These are phyloP conservation scores for Azolla pinnata DNA, from an alignment of 75 land plant species.

Conservation along the genomic window DNA sequence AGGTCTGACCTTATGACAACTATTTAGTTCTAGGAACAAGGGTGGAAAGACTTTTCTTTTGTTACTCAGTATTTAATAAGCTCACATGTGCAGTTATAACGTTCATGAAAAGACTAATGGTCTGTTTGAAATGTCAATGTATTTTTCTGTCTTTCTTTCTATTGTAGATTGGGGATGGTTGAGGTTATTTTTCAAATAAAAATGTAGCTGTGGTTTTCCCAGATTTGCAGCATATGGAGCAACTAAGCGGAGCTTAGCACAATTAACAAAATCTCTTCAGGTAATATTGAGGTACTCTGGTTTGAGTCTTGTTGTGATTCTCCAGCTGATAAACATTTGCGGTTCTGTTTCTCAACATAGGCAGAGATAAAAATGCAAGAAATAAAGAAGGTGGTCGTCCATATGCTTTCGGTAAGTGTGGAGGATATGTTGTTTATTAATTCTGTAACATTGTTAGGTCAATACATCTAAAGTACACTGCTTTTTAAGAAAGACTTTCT, in stretches of 20 bases:
- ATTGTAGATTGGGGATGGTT: too few species aligned
- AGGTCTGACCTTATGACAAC: conserved; percentile 39
- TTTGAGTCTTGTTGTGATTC: too few species aligned
- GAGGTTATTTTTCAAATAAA: conserved; percentile 5
- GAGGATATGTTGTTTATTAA: conserved; percentile 4
- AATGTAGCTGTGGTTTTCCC: conserved; percentile 6
- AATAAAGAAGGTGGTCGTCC: conserved; percentile 76
- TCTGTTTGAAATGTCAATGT: too few species aligned
- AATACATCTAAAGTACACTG: neutral
- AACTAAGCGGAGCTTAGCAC: conserved; percentile 92
- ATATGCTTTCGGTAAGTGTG: conserved; percentile 72
- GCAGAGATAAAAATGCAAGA: conserved; percentile 89
- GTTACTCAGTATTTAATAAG: too few species aligned
- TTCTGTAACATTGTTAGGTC: too few species aligned
- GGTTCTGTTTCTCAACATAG: too few species aligned
- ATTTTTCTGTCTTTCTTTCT: too few species aligned
- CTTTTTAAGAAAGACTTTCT: too few species aligned
- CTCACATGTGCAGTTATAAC: too few species aligned
- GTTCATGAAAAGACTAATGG: too few species aligned
- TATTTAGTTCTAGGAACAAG: too few species aligned
- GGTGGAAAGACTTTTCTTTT: neutral
- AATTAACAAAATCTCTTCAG: conserved; percentile 93
- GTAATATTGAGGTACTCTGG: conserved; percentile 25
- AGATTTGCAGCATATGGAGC: conserved; percentile 99
- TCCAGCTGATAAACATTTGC: too few species aligned